Evolutionary conservation across 2,329 filamentous ascomycete species (phyloP), one percentile per base, ranked within the genome.

Genomic region (Chalara sp.): DNA sequence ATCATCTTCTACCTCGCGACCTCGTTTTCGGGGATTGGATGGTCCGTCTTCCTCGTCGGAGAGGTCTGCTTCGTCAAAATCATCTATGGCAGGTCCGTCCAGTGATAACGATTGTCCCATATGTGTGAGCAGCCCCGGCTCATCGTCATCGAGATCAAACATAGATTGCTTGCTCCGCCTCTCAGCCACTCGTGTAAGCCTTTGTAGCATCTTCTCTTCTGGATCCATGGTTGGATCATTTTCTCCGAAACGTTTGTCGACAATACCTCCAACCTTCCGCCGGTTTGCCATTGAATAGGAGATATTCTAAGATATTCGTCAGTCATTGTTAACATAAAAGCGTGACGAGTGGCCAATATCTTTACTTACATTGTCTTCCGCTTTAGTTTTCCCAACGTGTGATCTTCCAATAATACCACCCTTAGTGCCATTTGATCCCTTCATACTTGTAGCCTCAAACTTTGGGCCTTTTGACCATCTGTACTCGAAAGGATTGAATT

Each of bases 401-500:
- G 93, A 93, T 48, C 91, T 78, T 32, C 86, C 87, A 57, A 85
- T 75, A 55, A 85, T 32, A 31, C 21, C 68, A 46, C 78, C 78
- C 56, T 78, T 81, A 30, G 76, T 72, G 31, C 75, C 73, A 63
- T 74, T 74, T 46, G 72, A 72, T 32, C 70, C 70, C 33, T 75
- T 79, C 56, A 80, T 81, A 48, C 78, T 91, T 0, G 87, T 90
- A 43, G 91, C 85, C 42, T 92, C 84, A 58, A 95, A 95, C 63
- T 97, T 97, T 51, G 83, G 83, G 0, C 84, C 87, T 53, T 86
- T 79, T 40, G 86, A 83, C 52, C 87, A 82, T 70, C 95, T 95
- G 67, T 96, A 81, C 65, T 99, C 93, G 70, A 99, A 99, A 0
- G 93, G 93, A 67, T 99, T 99, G 79, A 97, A 97, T 60, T 91